Evolutionary conservation across 1,139 yeast species (phyloP), one percentile per base, ranked within the genome.

Genomic region (Blastobotrys persicus): DNA sequence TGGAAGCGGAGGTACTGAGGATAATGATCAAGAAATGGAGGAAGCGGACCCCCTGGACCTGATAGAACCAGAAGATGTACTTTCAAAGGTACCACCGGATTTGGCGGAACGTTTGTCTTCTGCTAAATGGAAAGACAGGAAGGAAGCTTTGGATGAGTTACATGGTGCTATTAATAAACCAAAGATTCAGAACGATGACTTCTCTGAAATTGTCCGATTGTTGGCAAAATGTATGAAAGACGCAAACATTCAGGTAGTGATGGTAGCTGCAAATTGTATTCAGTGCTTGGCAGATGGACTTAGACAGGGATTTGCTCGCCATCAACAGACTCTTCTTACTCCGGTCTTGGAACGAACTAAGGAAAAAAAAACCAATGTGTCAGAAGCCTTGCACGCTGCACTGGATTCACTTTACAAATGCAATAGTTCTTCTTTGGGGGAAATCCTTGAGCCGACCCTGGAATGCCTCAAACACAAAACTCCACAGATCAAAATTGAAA

Each of bases 51-150:
- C 85, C 0, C 76, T 74, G 60, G 83, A 79, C 48, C 59, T 80
- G 51, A 72, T 76, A 33, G 80, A 76, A 7, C 77, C 83, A 1
- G 79, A 81, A 2, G 85, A 82, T 32, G 82, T 91, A 0, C 65
- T 85, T 42, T 67, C 78, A 23, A 81, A 81, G 55, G 60, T 91
- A 1, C 96, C 98, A 0, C 60, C 69, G 3, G 82, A 83, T 59
- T 77, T 89, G 51, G 65, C 76, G 17, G 61, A 74, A 1, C 72
- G 81, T 55, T 69, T 88, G 28, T 65, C 75, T 1, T 83, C 91
- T 0, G 56, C 83, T 0, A 82, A 85, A 59, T 92, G 98, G 98
- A 89, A 91, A 63, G 98, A 89, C 50, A 77, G 98, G 57, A 89
- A 87, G 51, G 97, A 87, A 57, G 89, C 78, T 0, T 72, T 94